phyloP scores from a whole-genome alignment of 1,284 basidiomycete species.

The Gomphus sp. region DNA sequence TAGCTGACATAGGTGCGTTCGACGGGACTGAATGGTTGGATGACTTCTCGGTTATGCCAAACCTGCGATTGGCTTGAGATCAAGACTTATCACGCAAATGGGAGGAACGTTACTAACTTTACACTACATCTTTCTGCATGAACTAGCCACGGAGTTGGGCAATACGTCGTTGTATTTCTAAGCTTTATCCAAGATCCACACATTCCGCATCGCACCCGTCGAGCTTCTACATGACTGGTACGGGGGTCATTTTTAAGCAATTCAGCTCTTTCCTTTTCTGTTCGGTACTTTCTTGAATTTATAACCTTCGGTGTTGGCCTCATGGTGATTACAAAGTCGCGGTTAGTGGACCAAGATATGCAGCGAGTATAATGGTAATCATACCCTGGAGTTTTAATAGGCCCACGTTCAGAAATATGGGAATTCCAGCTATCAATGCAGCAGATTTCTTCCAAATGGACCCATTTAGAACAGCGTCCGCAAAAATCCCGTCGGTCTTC shows the following conservation, averaged over 20 bases:
- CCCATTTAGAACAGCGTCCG: background rate
- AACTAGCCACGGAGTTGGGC: conserved; percentile 75
- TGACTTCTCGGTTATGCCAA: background rate
- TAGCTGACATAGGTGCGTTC: background rate
- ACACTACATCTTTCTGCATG: conserved; percentile 27
- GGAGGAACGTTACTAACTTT: background rate
- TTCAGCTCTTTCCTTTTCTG: conserved; percentile 68
- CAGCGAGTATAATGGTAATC: background rate
- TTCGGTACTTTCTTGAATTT: conserved; percentile 31
- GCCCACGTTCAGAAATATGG: background rate
- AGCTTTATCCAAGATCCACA: conserved; percentile 78
- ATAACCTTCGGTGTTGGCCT: background rate
- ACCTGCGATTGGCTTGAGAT: background rate
- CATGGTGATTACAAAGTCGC: no score
- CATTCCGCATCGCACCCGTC: conserved; percentile 64
- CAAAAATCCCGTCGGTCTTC: conserved; percentile 2
- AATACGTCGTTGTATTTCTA: conserved; percentile 75
- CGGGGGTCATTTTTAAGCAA: conserved; percentile 68
- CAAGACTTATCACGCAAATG: background rate
- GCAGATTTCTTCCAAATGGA: background rate
- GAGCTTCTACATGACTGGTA: conserved; percentile 63
- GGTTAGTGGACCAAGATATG: no score
- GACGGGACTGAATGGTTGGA: background rate
- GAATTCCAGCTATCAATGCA: background rate
- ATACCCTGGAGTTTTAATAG: background rate